Percentiles rank a stretch among this genome's conserved stretches.
Conservation (phyloP, 306 rosid species). For the Prunus mongolica region DNA sequence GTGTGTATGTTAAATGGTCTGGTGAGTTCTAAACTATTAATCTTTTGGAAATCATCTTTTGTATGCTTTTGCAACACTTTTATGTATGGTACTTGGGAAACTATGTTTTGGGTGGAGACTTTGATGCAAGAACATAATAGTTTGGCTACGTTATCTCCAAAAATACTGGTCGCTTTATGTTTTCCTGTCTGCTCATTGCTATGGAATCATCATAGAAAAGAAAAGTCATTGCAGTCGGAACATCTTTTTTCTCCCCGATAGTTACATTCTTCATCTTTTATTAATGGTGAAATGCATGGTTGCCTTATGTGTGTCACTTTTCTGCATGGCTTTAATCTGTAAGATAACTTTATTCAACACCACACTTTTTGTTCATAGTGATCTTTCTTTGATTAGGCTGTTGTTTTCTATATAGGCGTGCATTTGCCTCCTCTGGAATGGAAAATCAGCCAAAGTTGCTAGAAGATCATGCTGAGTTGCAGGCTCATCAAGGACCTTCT, state of each 20-base stretch:
- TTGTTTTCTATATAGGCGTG: slow-evolving; percentile 41
- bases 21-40: background rate
- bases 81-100: slow-evolving; percentile 12
- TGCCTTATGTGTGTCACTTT: slow-evolving; percentile 8
- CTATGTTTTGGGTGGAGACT: slow-evolving; percentile 12
- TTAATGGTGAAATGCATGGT: background rate
- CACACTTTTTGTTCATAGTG: background rate
- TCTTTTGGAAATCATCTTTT: background rate
- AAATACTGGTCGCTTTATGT: background rate
- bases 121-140: background rate
- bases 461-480: slow-evolving; percentile 22
- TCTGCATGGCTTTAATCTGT: slow-evolving; percentile 12
- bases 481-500: slow-evolving; percentile 33
- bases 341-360: slow-evolving; percentile 5
- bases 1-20: background rate
- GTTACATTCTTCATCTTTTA: background rate
- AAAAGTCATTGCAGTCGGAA: background rate
- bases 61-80: slow-evolving; percentile 3
- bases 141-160: background rate
- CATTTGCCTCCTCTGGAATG: slow-evolving; percentile 28
- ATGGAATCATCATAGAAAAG: background rate
- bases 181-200: background rate
- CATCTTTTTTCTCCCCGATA: background rate
- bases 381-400: slow-evolving; percentile 19
- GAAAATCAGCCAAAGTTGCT: slow-evolving; percentile 29